phyloP scores from a whole-genome alignment of 2,329 filamentous ascomycete genomes.

The Fusarium sp. region DNA sequence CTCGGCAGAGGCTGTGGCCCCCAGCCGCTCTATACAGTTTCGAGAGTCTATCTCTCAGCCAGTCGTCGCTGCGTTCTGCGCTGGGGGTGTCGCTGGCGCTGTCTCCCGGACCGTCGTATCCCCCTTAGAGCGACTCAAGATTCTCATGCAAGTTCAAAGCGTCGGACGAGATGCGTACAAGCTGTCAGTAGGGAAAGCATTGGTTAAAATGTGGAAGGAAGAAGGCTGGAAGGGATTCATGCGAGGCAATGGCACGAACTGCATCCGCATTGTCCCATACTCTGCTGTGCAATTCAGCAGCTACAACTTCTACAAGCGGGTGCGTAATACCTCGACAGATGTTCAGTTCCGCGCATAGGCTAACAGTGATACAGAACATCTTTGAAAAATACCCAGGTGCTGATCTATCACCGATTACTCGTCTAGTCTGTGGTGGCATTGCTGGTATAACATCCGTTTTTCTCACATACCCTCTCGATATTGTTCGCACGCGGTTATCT shows the following conservation, averaged over 20 bases:
- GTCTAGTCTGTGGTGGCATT: conserved; percentile 89
- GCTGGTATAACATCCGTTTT: conserved; percentile 97
- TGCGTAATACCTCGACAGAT: conserved; percentile 58
- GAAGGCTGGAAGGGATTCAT: conserved; percentile 98
- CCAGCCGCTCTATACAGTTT: conserved; percentile 53
- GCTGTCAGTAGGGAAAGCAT: conserved; percentile 87
- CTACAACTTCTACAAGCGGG: conserved; percentile 96
- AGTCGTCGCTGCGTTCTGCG: conserved; percentile 91
- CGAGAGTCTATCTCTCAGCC: conserved; percentile 78
- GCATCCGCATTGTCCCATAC: conserved; percentile 97
- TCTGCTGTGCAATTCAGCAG: conserved; percentile 98
- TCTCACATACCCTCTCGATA: conserved; percentile 96
- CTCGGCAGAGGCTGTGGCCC: conserved; percentile 45
- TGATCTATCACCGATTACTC: conserved; percentile 78
- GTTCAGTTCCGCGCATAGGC: not conserved
- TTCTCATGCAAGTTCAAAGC: conserved; percentile 96
- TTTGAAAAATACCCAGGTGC: conserved; percentile 82
- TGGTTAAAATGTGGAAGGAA: conserved; percentile 95
- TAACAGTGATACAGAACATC: conserved; percentile 65
- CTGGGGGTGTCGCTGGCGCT: conserved; percentile 92
- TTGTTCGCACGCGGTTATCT: conserved; percentile 93
- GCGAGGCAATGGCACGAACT: conserved; percentile 98
- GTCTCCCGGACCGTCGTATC: conserved; percentile 98
- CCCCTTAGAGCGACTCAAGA: conserved; percentile 94
- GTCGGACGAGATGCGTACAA: conserved; percentile 93